Percentiles rank a stretch among this genome's conserved stretches.
phyloP scores from a whole-genome alignment of 352 stramenopile species.

The Globisporangium cederbergense region DNA sequence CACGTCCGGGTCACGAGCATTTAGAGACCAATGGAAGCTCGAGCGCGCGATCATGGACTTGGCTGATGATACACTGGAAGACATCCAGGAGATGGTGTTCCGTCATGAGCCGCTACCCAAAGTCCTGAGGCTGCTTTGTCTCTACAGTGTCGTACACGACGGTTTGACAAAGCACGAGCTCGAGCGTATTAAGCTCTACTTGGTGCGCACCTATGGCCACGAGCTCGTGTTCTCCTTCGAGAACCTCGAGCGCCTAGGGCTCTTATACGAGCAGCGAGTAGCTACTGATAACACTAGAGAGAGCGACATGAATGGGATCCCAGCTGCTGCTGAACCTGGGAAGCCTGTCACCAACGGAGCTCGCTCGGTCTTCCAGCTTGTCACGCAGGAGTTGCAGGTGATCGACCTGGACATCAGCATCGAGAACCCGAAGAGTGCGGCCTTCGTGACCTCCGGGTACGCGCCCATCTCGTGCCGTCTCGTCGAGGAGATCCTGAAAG shows the following conservation, averaged over 20 bases:
- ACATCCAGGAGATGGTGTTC: slow-evolving; percentile 61
- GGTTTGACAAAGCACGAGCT: slow-evolving; percentile 35
- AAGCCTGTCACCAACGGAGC: background rate
- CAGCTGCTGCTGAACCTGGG: background rate
- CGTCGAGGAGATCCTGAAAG: slow-evolving; percentile 62
- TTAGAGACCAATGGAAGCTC: slow-evolving; percentile 62
- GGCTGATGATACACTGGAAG: slow-evolving; percentile 28
- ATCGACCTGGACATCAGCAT: slow-evolving; percentile 61
- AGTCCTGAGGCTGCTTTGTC: slow-evolving; percentile 59
- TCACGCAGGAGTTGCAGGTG: slow-evolving; percentile 29
- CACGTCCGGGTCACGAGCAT: slow-evolving; percentile 40
- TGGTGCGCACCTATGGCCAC: slow-evolving; percentile 71
- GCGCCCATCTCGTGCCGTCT: slow-evolving; percentile 62
- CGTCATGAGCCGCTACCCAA: slow-evolving; percentile 45
- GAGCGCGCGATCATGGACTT: slow-evolving; percentile 69
- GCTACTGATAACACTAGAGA: background rate
- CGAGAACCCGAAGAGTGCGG: slow-evolving; percentile 44
- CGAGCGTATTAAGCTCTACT: slow-evolving; percentile 44
- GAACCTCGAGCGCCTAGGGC: slow-evolving; percentile 46
- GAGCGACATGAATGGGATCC: background rate
- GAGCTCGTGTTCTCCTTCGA: slow-evolving; percentile 70
- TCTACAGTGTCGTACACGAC: slow-evolving; percentile 53
- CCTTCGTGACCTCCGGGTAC: slow-evolving; percentile 76
- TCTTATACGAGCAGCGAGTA: slow-evolving; percentile 35
- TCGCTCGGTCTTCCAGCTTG: slow-evolving; percentile 29